A percentile compares a stretch with the other conserved stretches of the same genome.
These are phyloP conservation scores for Tephrocybe sp. DNA, from an alignment of 768 basidiomycete genomes.

Conservation along the genomic window DNA sequence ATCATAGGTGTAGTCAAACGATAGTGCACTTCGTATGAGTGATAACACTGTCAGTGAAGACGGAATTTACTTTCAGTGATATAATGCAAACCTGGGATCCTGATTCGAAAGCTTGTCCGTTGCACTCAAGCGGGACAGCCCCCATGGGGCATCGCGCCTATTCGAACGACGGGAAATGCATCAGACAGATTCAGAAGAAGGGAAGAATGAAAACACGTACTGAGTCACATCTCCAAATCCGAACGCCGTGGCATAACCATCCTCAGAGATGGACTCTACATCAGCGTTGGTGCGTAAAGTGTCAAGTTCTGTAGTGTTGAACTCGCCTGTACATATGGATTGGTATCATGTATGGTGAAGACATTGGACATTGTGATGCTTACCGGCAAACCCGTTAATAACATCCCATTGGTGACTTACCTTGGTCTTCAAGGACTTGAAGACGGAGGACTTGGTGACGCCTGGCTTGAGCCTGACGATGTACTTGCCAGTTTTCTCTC, in stretches of 20 bases:
- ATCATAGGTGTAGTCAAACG: background rate
- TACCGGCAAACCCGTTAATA: background rate
- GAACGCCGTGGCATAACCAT: background rate
- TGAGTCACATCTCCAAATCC: too few relatives aligned
- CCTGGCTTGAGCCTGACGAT: background rate
- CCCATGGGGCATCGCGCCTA: background rate
- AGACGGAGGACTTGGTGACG: background rate
- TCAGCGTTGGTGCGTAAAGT: background rate
- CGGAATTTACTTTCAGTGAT: background rate
- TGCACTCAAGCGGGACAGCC: background rate
- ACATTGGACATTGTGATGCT: too few relatives aligned
- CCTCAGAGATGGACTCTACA: background rate
- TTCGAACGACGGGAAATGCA: too few relatives aligned
- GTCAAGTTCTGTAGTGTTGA: background rate
- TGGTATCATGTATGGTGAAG: too few relatives aligned
- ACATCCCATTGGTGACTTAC: background rate
- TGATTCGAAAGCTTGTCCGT: background rate
- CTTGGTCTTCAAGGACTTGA: background rate
- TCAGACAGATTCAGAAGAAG: too few relatives aligned
- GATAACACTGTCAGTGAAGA: background rate
- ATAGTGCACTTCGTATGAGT: too few relatives aligned
- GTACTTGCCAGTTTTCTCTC: background rate
- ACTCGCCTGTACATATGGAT: background rate
- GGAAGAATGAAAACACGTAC: too few relatives aligned
- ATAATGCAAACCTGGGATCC: background rate